Base-by-base conservation (phyloP, 2,329 filamentous ascomycete genomes). In the Elsinoe arachidis region DNA sequence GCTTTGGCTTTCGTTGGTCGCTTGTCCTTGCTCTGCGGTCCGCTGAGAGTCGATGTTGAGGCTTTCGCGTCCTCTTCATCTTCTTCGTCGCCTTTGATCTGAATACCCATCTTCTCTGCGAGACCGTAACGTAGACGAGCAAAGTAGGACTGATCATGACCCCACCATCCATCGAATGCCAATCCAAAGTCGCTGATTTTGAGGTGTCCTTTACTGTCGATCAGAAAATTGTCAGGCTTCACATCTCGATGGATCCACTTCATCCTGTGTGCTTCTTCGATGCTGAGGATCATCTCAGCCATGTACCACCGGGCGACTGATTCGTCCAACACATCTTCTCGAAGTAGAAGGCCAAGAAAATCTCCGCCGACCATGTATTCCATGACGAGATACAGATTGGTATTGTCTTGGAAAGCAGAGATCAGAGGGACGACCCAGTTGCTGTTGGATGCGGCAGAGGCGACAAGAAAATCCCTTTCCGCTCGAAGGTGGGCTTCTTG, bases 301-400 rank as follows among this genome's bases (percentile, higher is more conserved):
- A 95, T 77, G 69, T 97, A 97, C 76, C 88, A 96, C 61, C 82
- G 86, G 3, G 91, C 85, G 43, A 88, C 82, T 0, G 80, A 76
- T 70, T 97, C 93, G 57, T 83, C 83, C 1, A 99, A 77, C 2
- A 88, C 82, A 60, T 93, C 90, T 67, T 95, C 88, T 14, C 91
- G 84, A 57, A 96, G 87, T 14, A 99, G 74, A 0, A 96, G 73
- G 1, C 88, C 88, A 0, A 99, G 78, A 63, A 99, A 97, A 69
- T 99, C 92, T 0, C 93, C 92, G 0, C 92, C 93, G 1, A 95
- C 86, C 90, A 96, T 96, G 68, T 95, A 99, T 59, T 97, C 91
- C 90, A 97, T 96, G 55, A 96, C 87, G 5, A 99, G 81, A 66
- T 97, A 97, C 5, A 99, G 78, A 64, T 88, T 89, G 41, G 81